Percentiles rank a stretch among this genome's conserved stretches.
phyloP scores from a whole-genome alignment of 306 rosid genomes.

The Morella rubra region DNA sequence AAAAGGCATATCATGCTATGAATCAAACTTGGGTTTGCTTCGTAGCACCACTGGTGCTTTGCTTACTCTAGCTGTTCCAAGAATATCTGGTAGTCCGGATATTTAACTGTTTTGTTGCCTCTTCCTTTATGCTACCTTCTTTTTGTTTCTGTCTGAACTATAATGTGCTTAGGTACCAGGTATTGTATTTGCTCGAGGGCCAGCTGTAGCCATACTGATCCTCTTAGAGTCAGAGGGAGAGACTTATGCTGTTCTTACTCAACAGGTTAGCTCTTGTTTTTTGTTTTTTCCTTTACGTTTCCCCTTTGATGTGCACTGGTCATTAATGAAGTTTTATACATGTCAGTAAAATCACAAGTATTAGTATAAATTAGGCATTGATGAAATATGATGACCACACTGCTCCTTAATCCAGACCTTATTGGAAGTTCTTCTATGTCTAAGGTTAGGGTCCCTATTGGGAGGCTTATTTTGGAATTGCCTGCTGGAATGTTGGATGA shows the following conservation, averaged over 20 bases:
- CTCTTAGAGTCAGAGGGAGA: conserved; percentile 79
- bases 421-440: conserved; percentile 28
- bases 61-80: neutral
- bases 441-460: conserved; percentile 87
- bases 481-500: conserved; percentile 97
- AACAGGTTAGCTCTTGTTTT: conserved; percentile 56
- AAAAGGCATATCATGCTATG: too few species aligned
- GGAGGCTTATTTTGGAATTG: conserved; percentile 77
- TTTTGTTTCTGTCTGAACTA: conserved; percentile 40
- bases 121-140: conserved; percentile 26
- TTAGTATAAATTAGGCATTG: neutral
- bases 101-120: neutral
- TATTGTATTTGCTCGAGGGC: conserved; percentile 93
- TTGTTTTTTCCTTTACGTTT: neutral
- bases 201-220: conserved; percentile 81
- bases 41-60: too few species aligned
- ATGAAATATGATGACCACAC: neutral
- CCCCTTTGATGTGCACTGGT: too few species aligned
- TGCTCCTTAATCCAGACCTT: conserved; percentile 1
- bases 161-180: conserved; percentile 79
- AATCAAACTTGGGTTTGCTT: too few species aligned
- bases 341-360: neutral
- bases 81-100: neutral
- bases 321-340: too few species aligned
- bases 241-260: conserved; percentile 85